Percentiles rank a stretch among this genome's conserved stretches.
phyloP scores from a whole-genome alignment of 139 green algal species.

The Haematococcus sp. region DNA sequence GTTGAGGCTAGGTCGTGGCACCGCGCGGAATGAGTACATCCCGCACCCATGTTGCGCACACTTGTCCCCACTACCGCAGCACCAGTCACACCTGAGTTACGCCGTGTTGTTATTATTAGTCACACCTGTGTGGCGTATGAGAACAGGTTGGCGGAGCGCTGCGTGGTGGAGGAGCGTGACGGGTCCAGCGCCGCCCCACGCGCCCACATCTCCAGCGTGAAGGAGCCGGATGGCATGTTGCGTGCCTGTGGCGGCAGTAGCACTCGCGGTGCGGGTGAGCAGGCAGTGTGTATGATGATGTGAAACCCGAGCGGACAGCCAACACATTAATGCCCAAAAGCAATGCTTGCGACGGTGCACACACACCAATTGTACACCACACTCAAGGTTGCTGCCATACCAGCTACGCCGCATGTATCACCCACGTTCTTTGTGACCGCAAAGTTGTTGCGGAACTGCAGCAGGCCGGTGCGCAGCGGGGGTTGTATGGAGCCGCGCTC shows the following conservation, averaged over 20 bases:
- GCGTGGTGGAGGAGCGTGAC: neutral
- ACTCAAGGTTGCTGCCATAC: neutral
- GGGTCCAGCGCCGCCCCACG: slow-evolving; percentile 16
- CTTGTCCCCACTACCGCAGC: no score
- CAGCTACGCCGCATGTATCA: neutral
- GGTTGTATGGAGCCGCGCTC: no score
- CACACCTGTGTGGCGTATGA: slow-evolving; percentile 17
- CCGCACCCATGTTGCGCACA: no score
- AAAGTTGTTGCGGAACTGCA: slow-evolving; percentile 83
- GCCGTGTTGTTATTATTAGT: no score
- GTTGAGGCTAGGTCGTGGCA: no score
- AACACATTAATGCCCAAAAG: no score
- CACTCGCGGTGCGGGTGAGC: neutral
- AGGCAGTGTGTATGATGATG: no score
- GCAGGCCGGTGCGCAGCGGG: slow-evolving; percentile 24
- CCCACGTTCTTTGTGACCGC: slow-evolving; percentile 57
- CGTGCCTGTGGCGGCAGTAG: neutral
- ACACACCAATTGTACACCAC: no score
- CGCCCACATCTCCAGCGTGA: slow-evolving; percentile 84
- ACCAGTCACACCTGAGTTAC: no score
- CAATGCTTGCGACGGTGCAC: no score
- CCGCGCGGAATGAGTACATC: no score
- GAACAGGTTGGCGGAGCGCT: slow-evolving; percentile 2
- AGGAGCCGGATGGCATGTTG: slow-evolving; percentile 39
- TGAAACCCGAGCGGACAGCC: no score